Evolutionary conservation across 352 stramenopile genomes (phyloP).

Genomic region (Aphanomyces cochlioides): DNA sequence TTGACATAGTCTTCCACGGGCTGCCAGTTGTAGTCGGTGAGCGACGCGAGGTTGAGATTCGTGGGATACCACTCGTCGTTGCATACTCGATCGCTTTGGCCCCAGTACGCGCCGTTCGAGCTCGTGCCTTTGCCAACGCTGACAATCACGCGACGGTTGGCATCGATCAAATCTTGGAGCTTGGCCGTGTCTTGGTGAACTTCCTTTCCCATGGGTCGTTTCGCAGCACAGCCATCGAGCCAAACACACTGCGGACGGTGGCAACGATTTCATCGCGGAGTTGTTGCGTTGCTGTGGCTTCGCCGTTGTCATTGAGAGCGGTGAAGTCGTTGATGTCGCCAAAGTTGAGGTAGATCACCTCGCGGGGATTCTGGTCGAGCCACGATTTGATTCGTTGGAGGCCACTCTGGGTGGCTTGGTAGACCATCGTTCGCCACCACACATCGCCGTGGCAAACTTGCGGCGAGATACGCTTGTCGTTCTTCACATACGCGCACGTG

Average conservation of each 20-base stretch:
- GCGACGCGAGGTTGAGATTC: not conserved
- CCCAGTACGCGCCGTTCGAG: not conserved
- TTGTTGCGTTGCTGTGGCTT: not conserved
- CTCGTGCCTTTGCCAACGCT: not conserved
- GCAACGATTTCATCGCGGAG: not conserved
- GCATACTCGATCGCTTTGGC: constrained; percentile 2
- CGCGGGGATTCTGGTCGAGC: not conserved
- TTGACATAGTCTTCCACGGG: not conserved
- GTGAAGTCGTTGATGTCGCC: constrained; percentile 10
- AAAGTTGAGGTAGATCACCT: constrained; percentile 2
- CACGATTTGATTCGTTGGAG: not conserved
- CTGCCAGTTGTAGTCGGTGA: constrained; percentile 1
- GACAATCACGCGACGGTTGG: not conserved
- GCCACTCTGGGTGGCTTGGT: not conserved
- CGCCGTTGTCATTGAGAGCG: not conserved
- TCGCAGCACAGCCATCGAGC: not conserved
- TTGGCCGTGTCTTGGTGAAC: not conserved
- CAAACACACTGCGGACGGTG: not conserved
- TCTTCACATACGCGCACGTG: not conserved
- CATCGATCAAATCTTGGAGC: not conserved
- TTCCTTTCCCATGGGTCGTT: not conserved
- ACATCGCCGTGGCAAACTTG: not conserved
- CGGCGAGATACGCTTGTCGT: not conserved
- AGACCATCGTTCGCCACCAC: not conserved
- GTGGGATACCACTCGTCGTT: not conserved